Conservation (phyloP, 495 filamentous ascomycete genomes). For the Penicillium cosmopolitanum region DNA sequence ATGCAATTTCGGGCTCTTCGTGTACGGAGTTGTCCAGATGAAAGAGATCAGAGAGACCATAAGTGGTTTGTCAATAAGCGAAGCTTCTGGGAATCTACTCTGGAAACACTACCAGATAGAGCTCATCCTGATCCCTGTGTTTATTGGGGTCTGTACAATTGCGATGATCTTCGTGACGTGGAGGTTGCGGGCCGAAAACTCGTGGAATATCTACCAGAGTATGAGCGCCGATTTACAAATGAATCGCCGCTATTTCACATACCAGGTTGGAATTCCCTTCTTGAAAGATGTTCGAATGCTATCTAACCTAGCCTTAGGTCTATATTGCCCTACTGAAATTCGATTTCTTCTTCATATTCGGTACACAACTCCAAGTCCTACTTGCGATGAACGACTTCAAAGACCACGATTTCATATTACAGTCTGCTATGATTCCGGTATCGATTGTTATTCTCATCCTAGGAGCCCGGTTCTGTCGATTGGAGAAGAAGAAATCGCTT, state of each 20-base stretch:
- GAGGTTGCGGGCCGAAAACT: constrained; percentile 24
- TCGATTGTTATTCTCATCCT: constrained; percentile 16
- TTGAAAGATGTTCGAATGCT: neutral
- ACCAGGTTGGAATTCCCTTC: constrained; percentile 12
- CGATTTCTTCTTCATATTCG: constrained; percentile 29
- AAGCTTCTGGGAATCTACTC: constrained; percentile 8
- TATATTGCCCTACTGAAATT: constrained; percentile 28
- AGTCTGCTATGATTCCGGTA: constrained; percentile 18
- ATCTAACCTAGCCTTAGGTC: constrained; percentile 10
- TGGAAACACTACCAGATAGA: constrained; percentile 14
- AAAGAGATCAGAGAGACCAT: constrained; percentile 23
- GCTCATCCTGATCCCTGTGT: constrained; percentile 24
- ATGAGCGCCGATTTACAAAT: constrained; percentile 26
- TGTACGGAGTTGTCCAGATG: constrained; percentile 26
- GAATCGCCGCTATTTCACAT: constrained; percentile 23
- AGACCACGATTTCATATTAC: constrained; percentile 18
- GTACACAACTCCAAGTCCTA: constrained; percentile 25
- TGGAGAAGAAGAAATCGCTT: constrained; percentile 22
- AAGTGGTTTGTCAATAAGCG: constrained; percentile 2
- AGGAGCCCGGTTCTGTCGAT: constrained; percentile 18
- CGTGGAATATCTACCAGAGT: constrained; percentile 25
- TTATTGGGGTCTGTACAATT: constrained; percentile 21
- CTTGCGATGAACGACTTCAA: constrained; percentile 12
- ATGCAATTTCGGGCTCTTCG: constrained; percentile 26
- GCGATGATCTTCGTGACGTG: constrained; percentile 25